phyloP scores from a whole-genome alignment of 495 filamentous ascomycete genomes.

The Neurospora discreta region DNA sequence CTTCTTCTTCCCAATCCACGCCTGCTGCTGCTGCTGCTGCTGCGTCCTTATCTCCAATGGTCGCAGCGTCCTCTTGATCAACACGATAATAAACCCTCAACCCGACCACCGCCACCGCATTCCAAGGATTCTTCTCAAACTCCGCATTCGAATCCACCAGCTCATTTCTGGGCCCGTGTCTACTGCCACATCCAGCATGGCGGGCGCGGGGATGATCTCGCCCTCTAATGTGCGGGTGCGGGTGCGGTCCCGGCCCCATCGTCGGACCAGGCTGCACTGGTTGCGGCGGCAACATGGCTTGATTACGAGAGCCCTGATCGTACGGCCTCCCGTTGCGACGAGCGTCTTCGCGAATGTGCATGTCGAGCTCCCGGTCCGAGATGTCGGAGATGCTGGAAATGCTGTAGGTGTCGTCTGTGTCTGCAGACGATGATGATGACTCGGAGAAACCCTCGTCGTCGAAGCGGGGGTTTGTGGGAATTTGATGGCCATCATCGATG shows the following conservation, averaged over 20 bases:
- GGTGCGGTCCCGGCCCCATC: neutral
- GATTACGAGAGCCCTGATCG: neutral
- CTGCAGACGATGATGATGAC: neutral
- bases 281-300: neutral
- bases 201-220: neutral
- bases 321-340: neutral
- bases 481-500: neutral
- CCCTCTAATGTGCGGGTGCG: neutral
- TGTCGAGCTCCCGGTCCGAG: conserved; percentile 26
- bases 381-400: conserved; percentile 26
- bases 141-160: conserved; percentile 20
- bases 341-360: conserved; percentile 3
- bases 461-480: neutral
- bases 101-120: conserved; percentile 72
- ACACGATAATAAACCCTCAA: conserved; percentile 61
- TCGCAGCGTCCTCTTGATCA: neutral
- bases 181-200: neutral
- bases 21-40: no score
- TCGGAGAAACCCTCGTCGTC: neutral
- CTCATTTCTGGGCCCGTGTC: neutral
- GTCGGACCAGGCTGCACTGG: neutral
- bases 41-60: neutral
- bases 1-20: conserved; percentile 16
- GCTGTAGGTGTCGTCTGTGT: conserved; percentile 18
- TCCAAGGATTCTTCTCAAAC: conserved; percentile 61